phyloP scores from a whole-genome alignment of 1,284 basidiomycete species.

The Rhodotorula sp. region DNA sequence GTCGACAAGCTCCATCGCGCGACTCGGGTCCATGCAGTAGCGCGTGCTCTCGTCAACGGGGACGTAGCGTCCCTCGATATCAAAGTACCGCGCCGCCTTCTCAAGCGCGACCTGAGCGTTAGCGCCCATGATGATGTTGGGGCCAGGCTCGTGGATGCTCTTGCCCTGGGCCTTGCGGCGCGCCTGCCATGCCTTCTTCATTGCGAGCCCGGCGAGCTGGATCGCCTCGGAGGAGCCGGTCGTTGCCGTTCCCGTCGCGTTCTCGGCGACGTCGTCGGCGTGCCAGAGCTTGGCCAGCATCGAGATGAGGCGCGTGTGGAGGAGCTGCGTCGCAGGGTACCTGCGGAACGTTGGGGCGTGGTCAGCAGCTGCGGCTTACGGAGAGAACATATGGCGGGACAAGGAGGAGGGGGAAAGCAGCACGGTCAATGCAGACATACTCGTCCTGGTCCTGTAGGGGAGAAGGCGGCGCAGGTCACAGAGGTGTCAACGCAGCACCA shows the following conservation, averaged over 20 bases:
- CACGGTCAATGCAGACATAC: too few relatives aligned
- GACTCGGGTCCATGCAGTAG: slow-evolving; percentile 80
- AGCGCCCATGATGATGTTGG: slow-evolving; percentile 75
- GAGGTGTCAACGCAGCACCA: neutral
- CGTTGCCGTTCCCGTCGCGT: slow-evolving; percentile 86
- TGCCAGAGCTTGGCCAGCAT: slow-evolving; percentile 94
- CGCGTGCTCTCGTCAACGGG: slow-evolving; percentile 70
- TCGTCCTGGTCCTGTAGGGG: neutral
- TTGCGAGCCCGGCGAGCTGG: slow-evolving; percentile 67
- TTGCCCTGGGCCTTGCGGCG: slow-evolving; percentile 83
- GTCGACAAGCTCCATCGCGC: slow-evolving; percentile 82
- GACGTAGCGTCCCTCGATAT: slow-evolving; percentile 77
- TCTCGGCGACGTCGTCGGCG: slow-evolving; percentile 65
- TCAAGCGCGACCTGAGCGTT: slow-evolving; percentile 82
- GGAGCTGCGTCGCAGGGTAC: slow-evolving; percentile 42
- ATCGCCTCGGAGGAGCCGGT: slow-evolving; percentile 81
- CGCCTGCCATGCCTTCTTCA: slow-evolving; percentile 93
- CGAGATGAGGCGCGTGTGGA: slow-evolving; percentile 79
- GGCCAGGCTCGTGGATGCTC: slow-evolving; percentile 56
- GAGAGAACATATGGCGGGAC: too few relatives aligned
- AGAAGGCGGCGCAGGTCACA: too few relatives aligned
- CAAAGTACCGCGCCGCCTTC: slow-evolving; percentile 79
- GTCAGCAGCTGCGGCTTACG: too few relatives aligned
- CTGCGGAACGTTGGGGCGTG: too few relatives aligned
- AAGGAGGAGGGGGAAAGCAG: too few relatives aligned